Percentiles rank a stretch among this genome's conserved stretches.
These are phyloP conservation scores for Nemania sp. DNA, from an alignment of 2,329 filamentous ascomycete genomes.

Conservation along the genomic window DNA sequence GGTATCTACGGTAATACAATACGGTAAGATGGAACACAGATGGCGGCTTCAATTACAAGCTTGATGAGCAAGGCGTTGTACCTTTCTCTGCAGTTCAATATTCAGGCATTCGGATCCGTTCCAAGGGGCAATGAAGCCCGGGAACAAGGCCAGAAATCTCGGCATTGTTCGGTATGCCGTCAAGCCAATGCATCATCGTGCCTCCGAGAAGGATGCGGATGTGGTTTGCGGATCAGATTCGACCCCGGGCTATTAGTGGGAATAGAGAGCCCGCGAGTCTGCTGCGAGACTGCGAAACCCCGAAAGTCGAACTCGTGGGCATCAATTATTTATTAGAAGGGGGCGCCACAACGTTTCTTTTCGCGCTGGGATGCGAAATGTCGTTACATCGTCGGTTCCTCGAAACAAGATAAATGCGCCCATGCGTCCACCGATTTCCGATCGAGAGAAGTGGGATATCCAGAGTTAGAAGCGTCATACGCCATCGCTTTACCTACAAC, in stretches of 20 bases:
- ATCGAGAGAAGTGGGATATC: slow-evolving; percentile 43
- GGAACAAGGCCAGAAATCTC: not conserved
- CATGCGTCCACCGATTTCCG: slow-evolving; percentile 33
- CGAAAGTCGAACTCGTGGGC: not conserved
- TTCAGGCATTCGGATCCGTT: slow-evolving; percentile 47
- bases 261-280: slow-evolving; percentile 44
- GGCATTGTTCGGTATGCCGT: slow-evolving; percentile 44
- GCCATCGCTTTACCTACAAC: no score
- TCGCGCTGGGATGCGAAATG: slow-evolving; percentile 46
- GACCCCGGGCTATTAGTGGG: no score
- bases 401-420: slow-evolving; percentile 32
- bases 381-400: slow-evolving; percentile 45
- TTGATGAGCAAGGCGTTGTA: slow-evolving; percentile 44
- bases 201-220: slow-evolving; percentile 44
- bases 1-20: no score
- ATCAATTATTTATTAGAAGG: no score
- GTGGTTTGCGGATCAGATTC: slow-evolving; percentile 45
- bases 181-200: slow-evolving; percentile 43
- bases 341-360: no score
- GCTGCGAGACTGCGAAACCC: slow-evolving; percentile 42
- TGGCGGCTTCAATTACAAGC: no score
- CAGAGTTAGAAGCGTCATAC: slow-evolving; percentile 40
- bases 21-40: no score
- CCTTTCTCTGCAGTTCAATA: slow-evolving; percentile 39
- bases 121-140: no score